phyloP scores from a whole-genome alignment of 805 yeast genomes.

The Candida vaughaniae region DNA sequence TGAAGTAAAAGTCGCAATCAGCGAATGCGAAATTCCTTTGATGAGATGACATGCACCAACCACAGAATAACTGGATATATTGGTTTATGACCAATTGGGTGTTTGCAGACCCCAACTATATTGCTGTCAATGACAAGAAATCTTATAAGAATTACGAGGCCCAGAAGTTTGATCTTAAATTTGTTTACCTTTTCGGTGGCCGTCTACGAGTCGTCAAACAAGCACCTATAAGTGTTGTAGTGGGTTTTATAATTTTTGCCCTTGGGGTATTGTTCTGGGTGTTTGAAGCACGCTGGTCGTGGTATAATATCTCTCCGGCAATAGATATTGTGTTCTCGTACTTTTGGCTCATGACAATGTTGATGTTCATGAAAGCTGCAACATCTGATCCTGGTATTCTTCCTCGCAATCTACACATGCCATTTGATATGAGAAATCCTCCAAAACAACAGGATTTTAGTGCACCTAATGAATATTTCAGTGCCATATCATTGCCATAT shows the following conservation, averaged over 20 bases:
- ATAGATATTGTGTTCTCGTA: constrained; percentile 57
- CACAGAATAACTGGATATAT: too few species aligned
- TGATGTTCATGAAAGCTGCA: constrained; percentile 53
- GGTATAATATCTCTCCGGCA: constrained; percentile 58
- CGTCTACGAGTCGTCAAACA: constrained; percentile 47
- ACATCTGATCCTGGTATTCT: constrained; percentile 68
- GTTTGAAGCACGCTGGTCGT: constrained; percentile 49
- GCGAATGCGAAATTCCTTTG: too few species aligned
- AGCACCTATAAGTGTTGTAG: constrained; percentile 39
- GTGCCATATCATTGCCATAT: constrained; percentile 50
- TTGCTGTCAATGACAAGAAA: constrained; percentile 5
- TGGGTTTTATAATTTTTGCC: constrained; percentile 31
- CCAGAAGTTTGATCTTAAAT: constrained; percentile 33
- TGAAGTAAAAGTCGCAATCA: too few species aligned
- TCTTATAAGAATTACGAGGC: constrained; percentile 38
- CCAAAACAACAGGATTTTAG: constrained; percentile 35
- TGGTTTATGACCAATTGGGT: constrained; percentile 32
- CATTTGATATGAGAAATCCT: constrained; percentile 19
- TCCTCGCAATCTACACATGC: constrained; percentile 65
- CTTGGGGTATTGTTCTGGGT: constrained; percentile 55
- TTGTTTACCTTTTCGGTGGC: constrained; percentile 65
- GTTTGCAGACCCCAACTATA: constrained; percentile 24
- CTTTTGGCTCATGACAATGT: constrained; percentile 50
- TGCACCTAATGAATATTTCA: constrained; percentile 58
- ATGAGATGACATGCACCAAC: too few species aligned